A percentile compares a stretch with the other conserved stretches of the same genome.
Conservation (phyloP, 768 basidiomycete species). For the Collybia sordida region DNA sequence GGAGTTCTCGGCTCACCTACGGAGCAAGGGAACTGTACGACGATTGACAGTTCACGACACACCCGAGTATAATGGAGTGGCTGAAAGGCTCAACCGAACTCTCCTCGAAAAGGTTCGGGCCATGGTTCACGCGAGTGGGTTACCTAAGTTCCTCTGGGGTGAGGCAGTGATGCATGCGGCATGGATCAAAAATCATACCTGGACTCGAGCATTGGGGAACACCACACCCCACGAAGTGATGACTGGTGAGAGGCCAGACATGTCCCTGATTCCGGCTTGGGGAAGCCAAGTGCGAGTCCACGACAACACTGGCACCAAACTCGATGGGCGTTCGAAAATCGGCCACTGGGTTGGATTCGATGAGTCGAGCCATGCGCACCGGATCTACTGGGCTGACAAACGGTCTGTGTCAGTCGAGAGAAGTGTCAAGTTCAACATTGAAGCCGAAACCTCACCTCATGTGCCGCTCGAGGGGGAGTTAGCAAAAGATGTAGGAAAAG, state of each 20-base stretch:
- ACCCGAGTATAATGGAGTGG: slow-evolving; percentile 40
- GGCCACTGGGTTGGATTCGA: slow-evolving; percentile 35
- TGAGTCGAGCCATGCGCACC: slow-evolving; percentile 23
- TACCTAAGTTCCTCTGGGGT: slow-evolving; percentile 34
- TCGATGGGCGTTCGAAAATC: slow-evolving; percentile 19
- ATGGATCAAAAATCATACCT: slow-evolving; percentile 30
- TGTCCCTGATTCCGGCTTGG: slow-evolving; percentile 24
- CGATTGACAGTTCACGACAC: too few species aligned
- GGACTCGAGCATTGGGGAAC: background rate
- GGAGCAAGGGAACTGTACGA: slow-evolving; percentile 26
- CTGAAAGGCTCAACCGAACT: slow-evolving; percentile 32
- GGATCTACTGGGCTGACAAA: slow-evolving; percentile 32
- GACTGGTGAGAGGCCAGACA: background rate
- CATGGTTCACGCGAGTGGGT: slow-evolving; percentile 21
- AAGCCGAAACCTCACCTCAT: background rate
- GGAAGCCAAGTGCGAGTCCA: slow-evolving; percentile 27
- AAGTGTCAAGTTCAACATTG: slow-evolving; percentile 14
- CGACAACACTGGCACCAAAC: slow-evolving; percentile 19
- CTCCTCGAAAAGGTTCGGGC: slow-evolving; percentile 21
- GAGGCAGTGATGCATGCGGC: slow-evolving; percentile 28
- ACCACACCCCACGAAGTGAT: background rate
- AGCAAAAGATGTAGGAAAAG: too few species aligned
- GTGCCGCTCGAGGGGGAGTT: slow-evolving; percentile 5
- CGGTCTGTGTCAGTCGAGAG: slow-evolving; percentile 21
- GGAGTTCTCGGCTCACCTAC: slow-evolving; percentile 22